phyloP scores from a whole-genome alignment of 805 yeast species.

The Metschnikowia drakensbergensis region DNA sequence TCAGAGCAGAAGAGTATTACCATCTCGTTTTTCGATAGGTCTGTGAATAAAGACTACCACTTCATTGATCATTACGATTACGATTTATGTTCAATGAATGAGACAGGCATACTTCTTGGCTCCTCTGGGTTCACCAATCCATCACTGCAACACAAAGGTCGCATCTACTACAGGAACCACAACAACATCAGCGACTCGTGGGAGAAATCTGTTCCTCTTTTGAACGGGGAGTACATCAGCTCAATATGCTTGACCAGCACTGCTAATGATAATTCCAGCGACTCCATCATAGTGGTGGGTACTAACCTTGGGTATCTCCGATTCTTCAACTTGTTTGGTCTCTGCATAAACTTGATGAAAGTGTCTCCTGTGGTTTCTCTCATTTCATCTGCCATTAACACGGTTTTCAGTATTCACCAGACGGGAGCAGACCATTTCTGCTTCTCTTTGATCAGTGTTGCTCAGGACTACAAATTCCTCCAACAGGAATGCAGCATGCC shows the following conservation, averaged over 20 bases:
- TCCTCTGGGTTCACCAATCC: constrained; percentile 26
- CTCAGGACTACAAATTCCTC: constrained; percentile 35
- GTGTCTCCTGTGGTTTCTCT: constrained; percentile 69
- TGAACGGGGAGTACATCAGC: constrained; percentile 58
- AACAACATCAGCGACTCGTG: constrained; percentile 60
- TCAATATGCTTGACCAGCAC: constrained; percentile 55
- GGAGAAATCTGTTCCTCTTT: constrained; percentile 59
- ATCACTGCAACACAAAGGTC: constrained; percentile 26
- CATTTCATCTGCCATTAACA: constrained; percentile 55
- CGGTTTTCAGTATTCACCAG: constrained; percentile 50
- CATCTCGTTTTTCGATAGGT: constrained; percentile 79
- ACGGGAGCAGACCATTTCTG: constrained; percentile 28
- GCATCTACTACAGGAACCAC: constrained; percentile 67
- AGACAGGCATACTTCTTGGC: constrained; percentile 61
- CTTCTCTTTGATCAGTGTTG: constrained; percentile 48
- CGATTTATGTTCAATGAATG: constrained; percentile 73
- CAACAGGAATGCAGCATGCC: constrained; percentile 41
- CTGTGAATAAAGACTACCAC: constrained; percentile 73
- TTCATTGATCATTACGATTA: constrained; percentile 70
- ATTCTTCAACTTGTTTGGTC: constrained; percentile 66
- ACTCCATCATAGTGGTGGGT: constrained; percentile 59
- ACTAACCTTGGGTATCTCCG: constrained; percentile 75
- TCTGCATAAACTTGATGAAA: constrained; percentile 66
- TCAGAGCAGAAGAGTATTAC: constrained; percentile 64
- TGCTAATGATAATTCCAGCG: constrained; percentile 19